These are phyloP conservation scores for Fusarium floridanum DNA, from an alignment of 2,329 filamentous ascomycete genomes.

Conservation along the genomic window DNA sequence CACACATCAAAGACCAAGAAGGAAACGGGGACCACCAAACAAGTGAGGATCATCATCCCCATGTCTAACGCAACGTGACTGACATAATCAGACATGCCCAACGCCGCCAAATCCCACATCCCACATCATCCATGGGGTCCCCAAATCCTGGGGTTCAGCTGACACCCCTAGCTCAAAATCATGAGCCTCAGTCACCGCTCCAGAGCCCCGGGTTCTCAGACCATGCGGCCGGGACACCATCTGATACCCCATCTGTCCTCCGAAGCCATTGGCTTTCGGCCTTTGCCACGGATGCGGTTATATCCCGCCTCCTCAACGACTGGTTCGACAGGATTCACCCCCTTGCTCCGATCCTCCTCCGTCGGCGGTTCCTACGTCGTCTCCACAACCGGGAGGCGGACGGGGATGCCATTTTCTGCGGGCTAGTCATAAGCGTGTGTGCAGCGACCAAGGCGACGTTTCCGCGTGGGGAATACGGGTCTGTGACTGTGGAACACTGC, in stretches of 20 bases:
- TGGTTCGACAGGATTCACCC: slow-evolving; percentile 55
- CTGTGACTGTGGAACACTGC: slow-evolving; percentile 48
- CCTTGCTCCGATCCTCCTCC: slow-evolving; percentile 51
- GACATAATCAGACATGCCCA: slow-evolving; percentile 24
- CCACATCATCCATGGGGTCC: not conserved
- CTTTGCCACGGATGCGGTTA: slow-evolving; percentile 30
- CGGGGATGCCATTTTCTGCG: slow-evolving; percentile 48
- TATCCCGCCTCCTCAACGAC: slow-evolving; percentile 44
- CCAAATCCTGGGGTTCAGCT: not conserved
- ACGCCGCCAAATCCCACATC: not conserved
- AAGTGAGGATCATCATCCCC: slow-evolving; percentile 1
- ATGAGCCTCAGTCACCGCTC: slow-evolving; percentile 3
- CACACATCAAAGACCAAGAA: slow-evolving; percentile 36
- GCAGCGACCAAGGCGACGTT: slow-evolving; percentile 51
- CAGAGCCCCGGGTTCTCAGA: slow-evolving; percentile 16
- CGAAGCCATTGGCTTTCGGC: slow-evolving; percentile 29
- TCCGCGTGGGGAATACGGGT: slow-evolving; percentile 43
- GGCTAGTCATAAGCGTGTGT: slow-evolving; percentile 52
- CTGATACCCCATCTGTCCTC: not conserved
- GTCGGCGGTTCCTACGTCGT: slow-evolving; percentile 48
- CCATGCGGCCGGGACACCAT: not conserved
- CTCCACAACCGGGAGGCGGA: slow-evolving; percentile 44
- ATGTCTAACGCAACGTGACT: not conserved
- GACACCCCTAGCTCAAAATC: slow-evolving; percentile 1
- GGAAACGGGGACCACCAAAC: slow-evolving; percentile 43